Percentiles rank a stretch among this genome's conserved stretches.
Conservation (phyloP, 371 early-diverging fungal genomes). For the Mucor lusitanicus region DNA sequence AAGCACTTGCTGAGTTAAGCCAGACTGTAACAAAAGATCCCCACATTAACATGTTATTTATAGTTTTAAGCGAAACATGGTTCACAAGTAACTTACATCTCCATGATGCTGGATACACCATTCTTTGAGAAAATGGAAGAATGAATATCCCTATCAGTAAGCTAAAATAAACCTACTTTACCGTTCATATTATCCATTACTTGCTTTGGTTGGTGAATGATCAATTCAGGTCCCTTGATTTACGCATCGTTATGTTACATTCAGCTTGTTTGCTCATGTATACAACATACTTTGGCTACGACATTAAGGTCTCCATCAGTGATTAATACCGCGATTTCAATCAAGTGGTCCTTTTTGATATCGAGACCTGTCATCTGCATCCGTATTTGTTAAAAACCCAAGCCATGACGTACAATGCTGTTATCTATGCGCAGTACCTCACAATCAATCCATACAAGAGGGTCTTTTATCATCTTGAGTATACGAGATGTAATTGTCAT, state of each 20-base stretch:
- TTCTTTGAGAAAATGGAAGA: slow-evolving; percentile 36
- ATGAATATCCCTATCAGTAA: neutral
- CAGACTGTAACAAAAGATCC: slow-evolving; percentile 56
- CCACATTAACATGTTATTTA: neutral
- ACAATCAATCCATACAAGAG: slow-evolving; percentile 92
- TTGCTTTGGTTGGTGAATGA: slow-evolving; percentile 78
- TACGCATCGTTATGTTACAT: neutral
- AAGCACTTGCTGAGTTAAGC: slow-evolving; percentile 82
- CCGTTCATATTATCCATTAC: slow-evolving; percentile 86
- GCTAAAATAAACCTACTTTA: slow-evolving; percentile 10
- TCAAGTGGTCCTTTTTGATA: slow-evolving; percentile 65
- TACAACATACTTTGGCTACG: slow-evolving; percentile 65
- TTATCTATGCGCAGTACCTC: slow-evolving; percentile 49
- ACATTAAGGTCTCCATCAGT: slow-evolving; percentile 85
- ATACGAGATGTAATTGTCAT: neutral
- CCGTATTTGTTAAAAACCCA: neutral
- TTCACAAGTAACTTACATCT: slow-evolving; percentile 34
- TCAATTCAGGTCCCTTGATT: slow-evolving; percentile 70
- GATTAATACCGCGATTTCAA: slow-evolving; percentile 88
- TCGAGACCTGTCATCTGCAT: slow-evolving; percentile 72
- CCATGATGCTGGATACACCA: slow-evolving; percentile 93
- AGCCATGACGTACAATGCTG: neutral
- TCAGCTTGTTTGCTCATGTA: neutral
- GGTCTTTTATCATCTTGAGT: slow-evolving; percentile 42
- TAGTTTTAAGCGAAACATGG: neutral